phyloP scores from a whole-genome alignment of 2,329 filamentous ascomycete species.

The Dactylellina sp. region DNA sequence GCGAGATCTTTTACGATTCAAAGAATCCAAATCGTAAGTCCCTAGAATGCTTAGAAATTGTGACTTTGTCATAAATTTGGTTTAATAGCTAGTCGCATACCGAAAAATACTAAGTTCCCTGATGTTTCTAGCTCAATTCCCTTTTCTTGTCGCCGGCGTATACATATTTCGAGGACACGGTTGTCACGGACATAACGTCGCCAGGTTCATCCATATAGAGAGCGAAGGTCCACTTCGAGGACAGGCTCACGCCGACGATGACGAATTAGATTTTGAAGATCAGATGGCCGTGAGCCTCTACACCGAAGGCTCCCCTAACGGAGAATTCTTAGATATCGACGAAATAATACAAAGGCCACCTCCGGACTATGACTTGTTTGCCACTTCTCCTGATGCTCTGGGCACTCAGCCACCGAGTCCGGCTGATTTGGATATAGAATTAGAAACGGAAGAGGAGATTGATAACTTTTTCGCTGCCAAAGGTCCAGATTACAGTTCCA shows the following conservation, averaged over 20 bases:
- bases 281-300: background rate
- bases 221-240: background rate
- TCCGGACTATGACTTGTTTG: conserved; percentile 8
- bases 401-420: conserved; percentile 13
- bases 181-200: conserved; percentile 1
- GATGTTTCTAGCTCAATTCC: conserved; percentile 13
- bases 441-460: background rate
- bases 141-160: conserved; percentile 20
- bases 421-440: background rate
- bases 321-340: background rate
- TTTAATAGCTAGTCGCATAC: no score
- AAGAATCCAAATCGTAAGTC: conserved; percentile 31
- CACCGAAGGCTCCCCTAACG: background rate
- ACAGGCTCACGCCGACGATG: background rate
- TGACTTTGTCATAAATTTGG: no score
- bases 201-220: conserved; percentile 7
- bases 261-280: background rate
- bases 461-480: conserved; percentile 11
- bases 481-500: background rate
- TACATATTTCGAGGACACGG: background rate
- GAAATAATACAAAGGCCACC: background rate
- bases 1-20: conserved; percentile 23
- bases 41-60: background rate
- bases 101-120: background rate
- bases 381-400: background rate